Percentiles rank a stretch among this genome's conserved stretches.
These are phyloP conservation scores for Skeletonema grethae DNA, from an alignment of 108 stramenopile genomes.

Conservation along the genomic window DNA sequence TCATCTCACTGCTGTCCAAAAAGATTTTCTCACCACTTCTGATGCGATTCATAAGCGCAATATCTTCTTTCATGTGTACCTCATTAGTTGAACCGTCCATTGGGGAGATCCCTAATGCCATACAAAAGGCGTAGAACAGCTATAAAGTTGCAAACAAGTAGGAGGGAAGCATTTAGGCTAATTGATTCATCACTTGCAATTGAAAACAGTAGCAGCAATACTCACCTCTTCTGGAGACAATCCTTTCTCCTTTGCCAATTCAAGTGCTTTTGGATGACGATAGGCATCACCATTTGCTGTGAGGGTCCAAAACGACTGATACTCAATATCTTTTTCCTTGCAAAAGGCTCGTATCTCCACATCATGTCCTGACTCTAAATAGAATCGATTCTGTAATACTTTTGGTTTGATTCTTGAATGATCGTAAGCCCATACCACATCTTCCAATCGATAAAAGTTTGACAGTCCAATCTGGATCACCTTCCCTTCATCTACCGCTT, in stretches of 20 bases:
- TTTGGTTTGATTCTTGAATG: conserved; percentile 50
- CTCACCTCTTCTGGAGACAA: conserved; percentile 48
- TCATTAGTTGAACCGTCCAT: conserved; percentile 46
- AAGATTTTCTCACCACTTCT: conserved; percentile 34
- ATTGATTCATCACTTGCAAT: not conserved
- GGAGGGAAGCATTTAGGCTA: not conserved
- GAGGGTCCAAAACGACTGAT: conserved; percentile 86
- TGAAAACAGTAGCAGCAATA: not conserved
- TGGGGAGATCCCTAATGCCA: conserved; percentile 50
- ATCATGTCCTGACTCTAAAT: conserved; percentile 58
- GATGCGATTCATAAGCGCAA: conserved; percentile 35
- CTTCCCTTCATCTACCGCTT: conserved; percentile 44
- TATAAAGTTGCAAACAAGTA: not conserved
- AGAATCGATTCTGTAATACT: conserved; percentile 69
- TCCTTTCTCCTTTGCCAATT: conserved; percentile 33
- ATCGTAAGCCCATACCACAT: conserved; percentile 51
- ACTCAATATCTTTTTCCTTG: conserved; percentile 71
- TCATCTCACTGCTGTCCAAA: not conserved
- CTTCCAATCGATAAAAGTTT: conserved; percentile 57
- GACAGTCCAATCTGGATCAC: conserved; percentile 50
- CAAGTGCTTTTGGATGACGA: conserved; percentile 30
- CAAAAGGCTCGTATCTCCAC: conserved; percentile 62
- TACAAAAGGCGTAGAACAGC: conserved; percentile 54
- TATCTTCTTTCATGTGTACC: conserved; percentile 47
- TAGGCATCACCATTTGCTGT: conserved; percentile 53